Evolutionary conservation across 2,329 filamentous ascomycete genomes (phyloP).

Genomic region (Neonectria punicea): DNA sequence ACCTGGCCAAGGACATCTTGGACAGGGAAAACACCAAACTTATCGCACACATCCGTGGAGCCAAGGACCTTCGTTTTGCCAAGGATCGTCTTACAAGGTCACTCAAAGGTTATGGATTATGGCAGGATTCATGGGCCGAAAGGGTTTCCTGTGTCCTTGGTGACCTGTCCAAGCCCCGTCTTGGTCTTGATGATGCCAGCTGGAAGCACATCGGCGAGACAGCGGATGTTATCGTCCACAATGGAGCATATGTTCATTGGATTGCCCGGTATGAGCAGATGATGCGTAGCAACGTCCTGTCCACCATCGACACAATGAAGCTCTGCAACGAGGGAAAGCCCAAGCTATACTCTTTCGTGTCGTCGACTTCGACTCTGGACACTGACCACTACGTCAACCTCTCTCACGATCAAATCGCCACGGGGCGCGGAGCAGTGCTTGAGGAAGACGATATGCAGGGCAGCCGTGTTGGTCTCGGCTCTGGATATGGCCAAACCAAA

Average conservation of each 20-base stretch:
- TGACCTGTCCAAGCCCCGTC: slow-evolving; percentile 76
- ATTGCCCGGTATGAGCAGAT: slow-evolving; percentile 80
- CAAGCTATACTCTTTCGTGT: slow-evolving; percentile 84
- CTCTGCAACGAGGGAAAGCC: slow-evolving; percentile 82
- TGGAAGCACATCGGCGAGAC: slow-evolving; percentile 75
- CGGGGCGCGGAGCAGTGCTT: slow-evolving; percentile 73
- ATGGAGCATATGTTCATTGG: slow-evolving; percentile 86
- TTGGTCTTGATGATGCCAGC: slow-evolving; percentile 73
- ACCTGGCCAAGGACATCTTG: slow-evolving; percentile 80
- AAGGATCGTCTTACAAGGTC: slow-evolving; percentile 73
- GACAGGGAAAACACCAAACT: slow-evolving; percentile 55
- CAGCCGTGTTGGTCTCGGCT: slow-evolving; percentile 79
- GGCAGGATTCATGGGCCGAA: slow-evolving; percentile 73
- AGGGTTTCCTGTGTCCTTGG: slow-evolving; percentile 74
- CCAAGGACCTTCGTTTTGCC: slow-evolving; percentile 67
- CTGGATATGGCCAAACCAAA: slow-evolving; percentile 91
- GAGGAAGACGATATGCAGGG: slow-evolving; percentile 84
- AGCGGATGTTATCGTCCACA: slow-evolving; percentile 82
- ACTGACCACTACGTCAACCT: slow-evolving; percentile 82
- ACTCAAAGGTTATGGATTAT: slow-evolving; percentile 81
- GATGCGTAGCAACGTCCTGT: slow-evolving; percentile 78
- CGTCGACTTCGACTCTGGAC: slow-evolving; percentile 80
- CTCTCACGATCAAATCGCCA: slow-evolving; percentile 61
- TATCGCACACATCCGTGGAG: slow-evolving; percentile 77
- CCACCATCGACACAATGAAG: slow-evolving; percentile 78